These are phyloP conservation scores for Ophiostoma ulmi DNA, from an alignment of 2,329 filamentous ascomycete genomes.

Conservation along the genomic window DNA sequence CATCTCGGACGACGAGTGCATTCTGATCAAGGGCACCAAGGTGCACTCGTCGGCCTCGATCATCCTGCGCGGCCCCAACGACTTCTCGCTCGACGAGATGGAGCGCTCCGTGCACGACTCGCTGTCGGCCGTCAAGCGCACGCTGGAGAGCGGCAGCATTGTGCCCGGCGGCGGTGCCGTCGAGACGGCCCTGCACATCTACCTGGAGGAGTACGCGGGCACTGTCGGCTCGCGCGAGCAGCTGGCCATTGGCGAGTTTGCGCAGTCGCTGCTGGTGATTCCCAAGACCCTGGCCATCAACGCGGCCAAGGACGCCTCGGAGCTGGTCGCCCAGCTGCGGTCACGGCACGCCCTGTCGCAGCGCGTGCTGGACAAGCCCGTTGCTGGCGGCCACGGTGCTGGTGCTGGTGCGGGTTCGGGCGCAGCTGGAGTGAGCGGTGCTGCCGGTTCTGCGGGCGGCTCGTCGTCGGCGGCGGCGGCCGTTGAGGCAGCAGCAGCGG, in stretches of 20 bases:
- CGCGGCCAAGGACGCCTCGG: constrained; percentile 91
- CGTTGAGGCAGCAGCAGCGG: not conserved
- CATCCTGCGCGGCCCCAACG: constrained; percentile 91
- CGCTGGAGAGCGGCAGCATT: constrained; percentile 91
- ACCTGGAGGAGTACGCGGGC: constrained; percentile 96
- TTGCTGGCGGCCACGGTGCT: constrained; percentile 15
- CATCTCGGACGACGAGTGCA: constrained; percentile 98
- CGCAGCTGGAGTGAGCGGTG: constrained; percentile 11
- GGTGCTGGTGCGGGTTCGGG: not conserved
- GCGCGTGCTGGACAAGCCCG: constrained; percentile 65
- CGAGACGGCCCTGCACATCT: constrained; percentile 98
- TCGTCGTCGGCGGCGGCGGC: constrained; percentile 12
- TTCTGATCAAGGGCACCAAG: constrained; percentile 93
- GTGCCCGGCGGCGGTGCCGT: constrained; percentile 95
- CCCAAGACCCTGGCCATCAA: constrained; percentile 97
- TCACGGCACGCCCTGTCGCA: constrained; percentile 92
- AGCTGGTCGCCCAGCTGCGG: constrained; percentile 91
- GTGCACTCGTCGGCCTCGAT: constrained; percentile 89
- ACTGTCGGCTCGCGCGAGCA: constrained; percentile 96
- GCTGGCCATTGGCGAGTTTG: constrained; percentile 95
- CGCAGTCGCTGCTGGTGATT: constrained; percentile 86
- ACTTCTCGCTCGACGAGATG: constrained; percentile 98
- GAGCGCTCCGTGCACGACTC: constrained; percentile 97
- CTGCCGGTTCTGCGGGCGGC: constrained; percentile 5
- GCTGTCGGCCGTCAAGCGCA: constrained; percentile 92